Evolutionary conservation across 2,329 filamentous ascomycete genomes (phyloP), one percentile per base, ranked within the genome.

Genomic region (Colletotrichum falcatum): DNA sequence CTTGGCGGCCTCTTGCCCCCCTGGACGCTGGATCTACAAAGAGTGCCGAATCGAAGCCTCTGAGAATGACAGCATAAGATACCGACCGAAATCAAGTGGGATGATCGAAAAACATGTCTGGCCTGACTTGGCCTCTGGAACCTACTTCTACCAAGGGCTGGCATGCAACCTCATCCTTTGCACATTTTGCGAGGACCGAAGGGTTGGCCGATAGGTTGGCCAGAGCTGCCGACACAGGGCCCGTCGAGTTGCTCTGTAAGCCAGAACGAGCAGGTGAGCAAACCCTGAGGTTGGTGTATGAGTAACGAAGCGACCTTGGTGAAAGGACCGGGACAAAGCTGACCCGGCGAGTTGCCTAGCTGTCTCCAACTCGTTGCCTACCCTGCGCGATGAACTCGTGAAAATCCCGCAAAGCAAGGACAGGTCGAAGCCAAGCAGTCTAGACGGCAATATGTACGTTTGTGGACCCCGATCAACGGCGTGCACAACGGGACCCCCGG

Each of bases 11-110:
- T 54, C 42, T 8, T 55, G 53, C 37, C 26, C 65, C 65, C 28
- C 59, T 71, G 3, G 42, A 53, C 0, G 49, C 42, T 14, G 60
- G 59, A 26, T 35, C 69, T 12, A 37, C 68, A 3, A 60, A 60
- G 20, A 14, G 26, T 9, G 18, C 49, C 20, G 63, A 85, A 73
- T 83, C 84, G 71, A 86, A 85, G 75, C 1, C 73, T 0, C 44
- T 62, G 2, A 56, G 61, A 0, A 26, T 44, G 14, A 61, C 30
- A 3, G 65, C 69, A 6, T 59, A 69, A 18, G 58, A 70, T 42
- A 81, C 81, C 26, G 76, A 81, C 81, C 26, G 76, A 78, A 5
- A 77, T 78, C 56, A 70, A 4, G 2, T 12, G 23, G 33, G 26
- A 54, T 54, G 26, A 30, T 35, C 4, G 3, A 0, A 5, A 1